These are phyloP conservation scores for Sclerotinia glacialis DNA, from an alignment of 2,329 filamentous ascomycete species.

Conservation along the genomic window DNA sequence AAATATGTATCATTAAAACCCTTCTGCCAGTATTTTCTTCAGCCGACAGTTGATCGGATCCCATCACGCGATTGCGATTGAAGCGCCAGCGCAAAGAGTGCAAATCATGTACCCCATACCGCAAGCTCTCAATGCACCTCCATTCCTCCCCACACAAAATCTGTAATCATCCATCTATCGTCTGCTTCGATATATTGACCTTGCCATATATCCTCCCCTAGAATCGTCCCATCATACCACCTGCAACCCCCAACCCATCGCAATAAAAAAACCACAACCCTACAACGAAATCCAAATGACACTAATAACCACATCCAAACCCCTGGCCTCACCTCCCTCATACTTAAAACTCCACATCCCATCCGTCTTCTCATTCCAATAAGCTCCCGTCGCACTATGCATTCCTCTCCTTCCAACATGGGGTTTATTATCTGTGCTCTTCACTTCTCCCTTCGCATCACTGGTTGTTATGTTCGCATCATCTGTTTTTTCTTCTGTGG, in stretches of 20 bases:
- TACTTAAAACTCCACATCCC: constrained; percentile 90
- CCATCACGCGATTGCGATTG: not conserved
- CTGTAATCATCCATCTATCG: not conserved
- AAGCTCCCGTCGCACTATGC: constrained; percentile 81
- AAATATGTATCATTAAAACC: constrained; percentile 16
- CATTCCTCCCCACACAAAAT: constrained; percentile 17
- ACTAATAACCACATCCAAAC: constrained; percentile 67
- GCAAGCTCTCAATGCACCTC: not conserved
- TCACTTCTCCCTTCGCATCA: constrained; percentile 44
- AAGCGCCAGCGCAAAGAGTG: constrained; percentile 10
- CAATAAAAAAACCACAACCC: not conserved
- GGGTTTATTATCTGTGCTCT: constrained; percentile 62
- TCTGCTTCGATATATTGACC: not conserved
- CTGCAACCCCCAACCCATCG: not conserved
- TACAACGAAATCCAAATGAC: constrained; percentile 65
- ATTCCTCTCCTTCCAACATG: constrained; percentile 83
- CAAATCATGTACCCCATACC: constrained; percentile 16
- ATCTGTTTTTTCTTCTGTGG: constrained; percentile 41
- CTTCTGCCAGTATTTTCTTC: constrained; percentile 4
- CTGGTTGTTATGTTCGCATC: constrained; percentile 55
- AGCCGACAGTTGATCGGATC: not conserved
- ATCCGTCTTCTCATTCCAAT: constrained; percentile 88
- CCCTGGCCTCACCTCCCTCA: constrained; percentile 64
- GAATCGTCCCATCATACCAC: not conserved
- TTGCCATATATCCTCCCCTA: not conserved